These are phyloP conservation scores for Iberis pinnata DNA, from an alignment of 345 rosid species.

Conservation along the genomic window DNA sequence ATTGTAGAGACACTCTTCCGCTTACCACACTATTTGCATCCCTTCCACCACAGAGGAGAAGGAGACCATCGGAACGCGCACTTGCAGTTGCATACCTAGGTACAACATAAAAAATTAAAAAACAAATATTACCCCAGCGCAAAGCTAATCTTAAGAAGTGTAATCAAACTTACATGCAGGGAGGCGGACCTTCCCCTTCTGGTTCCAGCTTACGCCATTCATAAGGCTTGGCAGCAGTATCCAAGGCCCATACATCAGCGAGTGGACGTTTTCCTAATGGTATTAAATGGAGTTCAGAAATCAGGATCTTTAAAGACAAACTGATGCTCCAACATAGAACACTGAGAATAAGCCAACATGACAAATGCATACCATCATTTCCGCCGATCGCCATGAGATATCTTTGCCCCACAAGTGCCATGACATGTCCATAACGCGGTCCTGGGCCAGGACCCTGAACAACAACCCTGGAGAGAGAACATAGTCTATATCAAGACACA, in stretches of 20 bases:
- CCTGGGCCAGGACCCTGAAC: conserved; percentile 97
- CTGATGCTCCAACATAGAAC: conserved; percentile 2
- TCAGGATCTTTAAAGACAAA: not conserved
- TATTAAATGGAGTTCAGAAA: conserved; percentile 14
- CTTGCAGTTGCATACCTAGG: conserved; percentile 94
- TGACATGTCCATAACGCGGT: conserved; percentile 91
- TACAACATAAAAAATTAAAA: conserved; percentile 11
- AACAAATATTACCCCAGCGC: conserved; percentile 16
- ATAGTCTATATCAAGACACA: conserved; percentile 24
- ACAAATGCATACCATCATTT: conserved; percentile 62
- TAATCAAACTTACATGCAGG: conserved; percentile 62
- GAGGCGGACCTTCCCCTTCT: conserved; percentile 97
- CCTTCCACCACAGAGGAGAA: conserved; percentile 91
- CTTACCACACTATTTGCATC: conserved; percentile 92
- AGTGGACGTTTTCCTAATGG: conserved; percentile 78
- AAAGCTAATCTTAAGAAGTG: conserved; percentile 16
- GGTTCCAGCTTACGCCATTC: conserved; percentile 97
- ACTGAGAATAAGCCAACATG: conserved; percentile 1
- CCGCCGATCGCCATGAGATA: conserved; percentile 97
- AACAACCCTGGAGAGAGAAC: conserved; percentile 56
- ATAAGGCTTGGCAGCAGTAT: conserved; percentile 95
- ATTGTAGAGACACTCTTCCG: conserved; percentile 7
- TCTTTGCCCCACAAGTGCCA: conserved; percentile 95
- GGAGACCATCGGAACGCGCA: conserved; percentile 96
- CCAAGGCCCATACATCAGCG: conserved; percentile 95